These are phyloP conservation scores for Lactarius hatsudake DNA, from an alignment of 768 basidiomycete genomes.

Conservation along the genomic window DNA sequence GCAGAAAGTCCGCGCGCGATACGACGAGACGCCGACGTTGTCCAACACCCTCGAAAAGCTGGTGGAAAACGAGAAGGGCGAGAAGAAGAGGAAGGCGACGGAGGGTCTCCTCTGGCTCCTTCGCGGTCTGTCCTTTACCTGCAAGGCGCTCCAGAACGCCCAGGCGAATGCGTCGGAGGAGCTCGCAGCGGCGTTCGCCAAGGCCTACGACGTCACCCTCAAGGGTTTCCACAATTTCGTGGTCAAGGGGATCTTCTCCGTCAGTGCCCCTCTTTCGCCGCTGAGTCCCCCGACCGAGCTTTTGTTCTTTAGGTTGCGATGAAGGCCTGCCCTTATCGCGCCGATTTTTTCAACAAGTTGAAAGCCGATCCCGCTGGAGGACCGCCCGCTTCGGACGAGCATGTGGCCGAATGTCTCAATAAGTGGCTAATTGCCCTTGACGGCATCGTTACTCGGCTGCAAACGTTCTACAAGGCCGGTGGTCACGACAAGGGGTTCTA, in stretches of 20 bases:
- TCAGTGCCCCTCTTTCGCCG: constrained; percentile 35
- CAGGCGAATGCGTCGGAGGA: constrained; percentile 63
- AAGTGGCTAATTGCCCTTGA: constrained; percentile 55
- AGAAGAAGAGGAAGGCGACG: constrained; percentile 86
- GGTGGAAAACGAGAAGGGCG: constrained; percentile 76
- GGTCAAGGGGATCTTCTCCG: constrained; percentile 52
- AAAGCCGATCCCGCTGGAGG: constrained; percentile 40
- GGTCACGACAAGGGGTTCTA: constrained; percentile 46
- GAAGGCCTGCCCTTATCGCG: constrained; percentile 64
- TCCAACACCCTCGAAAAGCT: constrained; percentile 83
- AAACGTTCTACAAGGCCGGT: constrained; percentile 45
- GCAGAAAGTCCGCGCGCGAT: constrained; percentile 89
- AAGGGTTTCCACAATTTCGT: constrained; percentile 84
- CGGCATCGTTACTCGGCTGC: constrained; percentile 45
- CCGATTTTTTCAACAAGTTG: constrained; percentile 56
- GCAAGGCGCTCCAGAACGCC: constrained; percentile 68
- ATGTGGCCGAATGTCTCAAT: constrained; percentile 46
- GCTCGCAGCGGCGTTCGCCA: constrained; percentile 70
- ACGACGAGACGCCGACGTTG: constrained; percentile 58
- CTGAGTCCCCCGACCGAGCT: background rate
- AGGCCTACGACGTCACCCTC: constrained; percentile 78
- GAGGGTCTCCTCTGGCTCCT: constrained; percentile 94
- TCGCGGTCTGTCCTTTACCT: constrained; percentile 88
- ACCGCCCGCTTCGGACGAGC: constrained; percentile 39
- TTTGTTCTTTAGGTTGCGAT: constrained; percentile 49